Conservation (phyloP, 2,329 filamentous ascomycete species). For the Calonectria ilicicola region DNA sequence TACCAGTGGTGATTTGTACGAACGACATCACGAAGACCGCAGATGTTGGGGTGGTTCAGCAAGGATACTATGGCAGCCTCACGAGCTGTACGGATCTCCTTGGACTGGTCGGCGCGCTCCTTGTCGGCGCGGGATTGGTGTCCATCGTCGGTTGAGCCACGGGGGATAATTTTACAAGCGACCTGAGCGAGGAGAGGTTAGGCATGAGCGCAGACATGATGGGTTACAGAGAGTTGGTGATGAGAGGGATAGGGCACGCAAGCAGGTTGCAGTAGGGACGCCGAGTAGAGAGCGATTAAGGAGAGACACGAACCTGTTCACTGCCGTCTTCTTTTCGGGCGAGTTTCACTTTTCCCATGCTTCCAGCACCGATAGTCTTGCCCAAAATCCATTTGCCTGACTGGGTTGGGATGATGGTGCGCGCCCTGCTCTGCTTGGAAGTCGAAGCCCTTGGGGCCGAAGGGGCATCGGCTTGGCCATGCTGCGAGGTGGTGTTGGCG, state of each 20-base stretch:
- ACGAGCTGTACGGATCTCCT: constrained; percentile 93
- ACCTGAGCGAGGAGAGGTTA: constrained; percentile 62
- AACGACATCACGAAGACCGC: constrained; percentile 93
- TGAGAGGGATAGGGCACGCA: not conserved
- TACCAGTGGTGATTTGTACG: constrained; percentile 99
- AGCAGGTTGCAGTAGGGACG: constrained; percentile 29
- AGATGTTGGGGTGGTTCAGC: constrained; percentile 94
- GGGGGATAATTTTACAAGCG: constrained; percentile 96
- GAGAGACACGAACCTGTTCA: constrained; percentile 77
- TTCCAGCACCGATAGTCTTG: constrained; percentile 96
- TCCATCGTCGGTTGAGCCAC: constrained; percentile 89
- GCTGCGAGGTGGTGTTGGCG: constrained; percentile 58
- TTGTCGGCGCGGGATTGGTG: constrained; percentile 78
- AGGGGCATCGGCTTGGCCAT: constrained; percentile 49
- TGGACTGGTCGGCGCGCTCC: constrained; percentile 93
- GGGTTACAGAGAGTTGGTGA: constrained; percentile 7
- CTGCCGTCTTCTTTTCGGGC: constrained; percentile 90
- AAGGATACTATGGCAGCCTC: constrained; percentile 97
- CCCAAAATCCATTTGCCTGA: constrained; percentile 95
- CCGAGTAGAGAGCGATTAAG: not conserved
- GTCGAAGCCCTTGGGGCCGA: constrained; percentile 51
- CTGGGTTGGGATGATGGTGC: constrained; percentile 88
- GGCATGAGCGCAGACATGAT: constrained; percentile 17
- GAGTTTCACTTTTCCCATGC: constrained; percentile 99
- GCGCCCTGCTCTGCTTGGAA: constrained; percentile 66